A percentile compares a stretch with the other conserved stretches of the same genome.
These are phyloP conservation scores for Cyberlindnera misumaiensis DNA, from an alignment of 805 yeast species.

Conservation along the genomic window DNA sequence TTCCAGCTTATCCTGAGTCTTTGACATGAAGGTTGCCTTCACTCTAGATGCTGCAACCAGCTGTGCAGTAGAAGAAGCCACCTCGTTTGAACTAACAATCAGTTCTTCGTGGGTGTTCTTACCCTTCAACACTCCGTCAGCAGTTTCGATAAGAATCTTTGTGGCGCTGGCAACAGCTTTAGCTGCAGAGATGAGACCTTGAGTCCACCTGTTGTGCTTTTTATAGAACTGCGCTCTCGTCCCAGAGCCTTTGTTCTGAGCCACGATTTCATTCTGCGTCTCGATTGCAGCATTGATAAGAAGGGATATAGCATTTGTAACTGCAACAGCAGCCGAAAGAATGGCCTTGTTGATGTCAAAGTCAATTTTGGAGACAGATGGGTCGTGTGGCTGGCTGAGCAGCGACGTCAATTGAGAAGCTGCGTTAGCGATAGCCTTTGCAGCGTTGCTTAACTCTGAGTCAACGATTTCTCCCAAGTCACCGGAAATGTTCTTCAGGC, in stretches of 20 bases:
- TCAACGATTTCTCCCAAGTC: slow-evolving; percentile 70
- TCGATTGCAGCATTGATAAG: slow-evolving; percentile 72
- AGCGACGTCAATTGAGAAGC: slow-evolving; percentile 50
- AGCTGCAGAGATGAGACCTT: slow-evolving; percentile 86
- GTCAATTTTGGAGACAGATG: slow-evolving; percentile 48
- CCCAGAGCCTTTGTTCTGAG: slow-evolving; percentile 58
- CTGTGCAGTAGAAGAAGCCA: slow-evolving; percentile 88
- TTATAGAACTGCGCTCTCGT: slow-evolving; percentile 72
- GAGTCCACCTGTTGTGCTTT: slow-evolving; percentile 89
- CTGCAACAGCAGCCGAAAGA: slow-evolving; percentile 69
- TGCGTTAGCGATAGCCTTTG: slow-evolving; percentile 61
- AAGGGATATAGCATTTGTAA: slow-evolving; percentile 68
- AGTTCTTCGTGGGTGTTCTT: slow-evolving; percentile 71
- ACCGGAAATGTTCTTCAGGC: slow-evolving; percentile 28
- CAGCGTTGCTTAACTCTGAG: slow-evolving; percentile 65
- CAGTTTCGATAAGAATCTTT: slow-evolving; percentile 72
- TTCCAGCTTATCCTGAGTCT: slow-evolving; percentile 71
- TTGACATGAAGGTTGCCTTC: slow-evolving; percentile 69
- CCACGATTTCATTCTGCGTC: slow-evolving; percentile 76
- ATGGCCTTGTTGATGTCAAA: slow-evolving; percentile 71
- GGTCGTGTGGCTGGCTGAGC: slow-evolving; percentile 41
- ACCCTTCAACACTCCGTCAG: slow-evolving; percentile 70
- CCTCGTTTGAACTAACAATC: slow-evolving; percentile 87
- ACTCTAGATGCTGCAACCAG: slow-evolving; percentile 88
- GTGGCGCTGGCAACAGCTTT: slow-evolving; percentile 82